Evolutionary conservation across 2,329 filamentous ascomycete genomes (phyloP), one percentile per base, ranked within the genome.

Genomic region (Rhynchosporium secalis): DNA sequence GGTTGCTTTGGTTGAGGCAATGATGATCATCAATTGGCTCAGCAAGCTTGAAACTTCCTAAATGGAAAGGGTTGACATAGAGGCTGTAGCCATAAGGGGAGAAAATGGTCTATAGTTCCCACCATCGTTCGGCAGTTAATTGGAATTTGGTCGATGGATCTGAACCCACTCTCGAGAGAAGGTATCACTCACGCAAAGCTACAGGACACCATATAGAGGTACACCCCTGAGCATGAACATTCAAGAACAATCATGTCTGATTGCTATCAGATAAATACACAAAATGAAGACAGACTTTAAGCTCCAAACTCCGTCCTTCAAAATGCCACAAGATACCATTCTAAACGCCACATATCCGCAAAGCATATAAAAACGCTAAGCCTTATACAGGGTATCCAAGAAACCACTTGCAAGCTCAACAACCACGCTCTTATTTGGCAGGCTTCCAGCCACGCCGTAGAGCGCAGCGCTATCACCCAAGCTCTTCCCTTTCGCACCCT

Each of bases 391-490:
- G 58, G 95, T 88, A 78, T 98, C 93, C 73, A 98, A 80, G 77
- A 98, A 99, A 0, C 92, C 94, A 69, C 83, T 91, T 1, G 93
- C 94, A 73, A 99, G 78, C 71, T 96, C 91, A 68, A 91, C 91
- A 38, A 99, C 92, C 40, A 99, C 88, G 69, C 90, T 92, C 84
- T 98, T 98, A 75, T 99, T 96, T 1, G 95, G 95, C 76, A 99
- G 77, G 72, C 91, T 96, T 5, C 95, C 95, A 0, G 95, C 95
- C 62, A 99, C 93, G 60, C 95, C 95, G 76, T 99, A 99, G 65
- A 99, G 78, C 4, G 93, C 93, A 1, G 92, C 91, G 13, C 91
- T 87, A 74, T 96, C 91, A 1, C 91, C 91, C 70, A 86, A 83
- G 29, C 85, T 86, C 74, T 87, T 86, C 41, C 86, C 87, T 76